Conservation (phyloP, 1,139 yeast species). For the Hansenula lynferdii region DNA sequence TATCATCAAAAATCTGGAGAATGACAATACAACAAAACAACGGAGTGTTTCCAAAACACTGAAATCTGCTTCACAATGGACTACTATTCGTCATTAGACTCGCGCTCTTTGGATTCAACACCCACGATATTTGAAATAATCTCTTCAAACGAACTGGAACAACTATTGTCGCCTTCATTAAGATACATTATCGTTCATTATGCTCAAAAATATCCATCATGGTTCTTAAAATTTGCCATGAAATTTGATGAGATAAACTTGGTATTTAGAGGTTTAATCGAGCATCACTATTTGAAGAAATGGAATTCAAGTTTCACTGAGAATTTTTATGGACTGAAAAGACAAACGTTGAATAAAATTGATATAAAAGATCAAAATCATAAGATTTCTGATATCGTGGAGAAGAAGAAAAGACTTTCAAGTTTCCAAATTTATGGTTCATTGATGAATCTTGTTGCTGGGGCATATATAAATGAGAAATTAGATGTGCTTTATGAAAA, state of each 20-base stretch:
- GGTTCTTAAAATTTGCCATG: conserved; percentile 57
- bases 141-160: conserved; percentile 75
- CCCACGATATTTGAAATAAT: conserved; percentile 83
- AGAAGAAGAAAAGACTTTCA: conserved; percentile 50
- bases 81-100: conserved; percentile 75
- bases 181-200: conserved; percentile 78
- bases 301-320: conserved; percentile 92
- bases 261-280: conserved; percentile 57
- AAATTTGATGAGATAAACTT: conserved; percentile 75
- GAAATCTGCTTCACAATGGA: no score
- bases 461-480: conserved; percentile 71
- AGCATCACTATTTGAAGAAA: conserved; percentile 61
- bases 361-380: conserved; percentile 18
- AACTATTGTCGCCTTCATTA: conserved; percentile 75
- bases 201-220: conserved; percentile 73
- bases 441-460: conserved; percentile 57
- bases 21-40: no score
- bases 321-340: conserved; percentile 84
- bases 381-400: conserved; percentile 42
- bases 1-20: no score
- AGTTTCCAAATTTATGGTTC: conserved; percentile 52
- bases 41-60: no score
- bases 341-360: conserved; percentile 35
- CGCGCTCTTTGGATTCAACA: conserved; percentile 66
- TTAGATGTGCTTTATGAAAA: conserved; percentile 61